Base-by-base conservation (phyloP, 331 rosid species). In the Cydonia oblonga region DNA sequence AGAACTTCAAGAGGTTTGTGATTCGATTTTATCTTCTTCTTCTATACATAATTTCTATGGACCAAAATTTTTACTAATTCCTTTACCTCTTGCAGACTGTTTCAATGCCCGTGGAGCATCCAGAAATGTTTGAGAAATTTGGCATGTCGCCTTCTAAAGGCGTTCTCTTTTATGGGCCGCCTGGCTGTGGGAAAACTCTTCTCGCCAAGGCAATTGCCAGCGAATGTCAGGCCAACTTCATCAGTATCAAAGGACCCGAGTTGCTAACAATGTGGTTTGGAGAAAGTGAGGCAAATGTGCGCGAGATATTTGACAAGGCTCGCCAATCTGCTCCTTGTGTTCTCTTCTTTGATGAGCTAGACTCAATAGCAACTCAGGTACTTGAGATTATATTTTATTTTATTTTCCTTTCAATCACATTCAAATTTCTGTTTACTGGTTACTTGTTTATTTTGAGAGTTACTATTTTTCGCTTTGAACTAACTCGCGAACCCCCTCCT, bases 141-240 rank as follows among this genome's bases (percentile, higher is more conserved):
- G 91, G 91, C 75, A 84, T 87, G 88, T 80, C 89, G 38, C 91
- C 89, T 58, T 87, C 89, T 20, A 87, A 87, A 76, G 89, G 91
- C 71, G 91, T 87, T 76, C 91, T 87, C 30, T 82, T 87, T 61
- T 82, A 82, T 78, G 91, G 89, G 46, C 89, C 91, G 46, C 91
- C 91, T 20, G 89, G 91, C 20, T 85, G 91, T 69, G 89, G 89
- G 25, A 87, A 87, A 76, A 82, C 91, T 12, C 81, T 87, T 28
- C 89, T 87, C 20, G 89, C 91, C 19, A 82, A 87, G 73, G 86
- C 91, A 71, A 87, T 84, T 80, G 91, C 89, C 52, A 84, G 79
- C 40, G 89, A 87, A 67, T 87, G 91, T 53, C 85, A 87, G 66
- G 86, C 91, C 69, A 84, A 87, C 80, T 87, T 87, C 71, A 87